These are phyloP conservation scores for Cystobasidium sp. DNA, from an alignment of 1,284 basidiomycete species.

Conservation along the genomic window DNA sequence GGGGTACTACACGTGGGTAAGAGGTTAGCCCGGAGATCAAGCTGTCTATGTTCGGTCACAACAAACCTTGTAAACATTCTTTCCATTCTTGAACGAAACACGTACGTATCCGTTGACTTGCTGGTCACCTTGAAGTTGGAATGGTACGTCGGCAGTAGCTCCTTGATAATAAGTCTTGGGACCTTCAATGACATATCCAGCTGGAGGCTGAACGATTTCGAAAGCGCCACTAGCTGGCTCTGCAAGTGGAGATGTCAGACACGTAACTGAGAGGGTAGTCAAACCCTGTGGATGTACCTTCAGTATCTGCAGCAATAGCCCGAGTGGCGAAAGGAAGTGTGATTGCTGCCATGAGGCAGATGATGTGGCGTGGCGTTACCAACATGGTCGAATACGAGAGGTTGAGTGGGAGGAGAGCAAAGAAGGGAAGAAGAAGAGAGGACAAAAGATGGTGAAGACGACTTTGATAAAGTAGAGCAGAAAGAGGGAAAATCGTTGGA, in stretches of 20 bases:
- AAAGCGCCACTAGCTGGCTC: neutral
- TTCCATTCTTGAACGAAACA: neutral
- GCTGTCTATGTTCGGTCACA: neutral
- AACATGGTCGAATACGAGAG: too few species aligned
- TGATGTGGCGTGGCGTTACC: too few species aligned
- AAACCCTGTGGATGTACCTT: too few species aligned
- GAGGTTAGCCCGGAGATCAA: neutral
- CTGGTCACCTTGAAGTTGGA: neutral
- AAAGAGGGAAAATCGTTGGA: too few species aligned
- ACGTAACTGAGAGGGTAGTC: too few species aligned
- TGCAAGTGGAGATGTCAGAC: neutral
- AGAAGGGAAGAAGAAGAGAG: too few species aligned
- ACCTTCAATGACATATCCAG: conserved; percentile 4
- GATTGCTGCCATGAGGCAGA: too few species aligned
- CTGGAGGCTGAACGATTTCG: conserved; percentile 13
- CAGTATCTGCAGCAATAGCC: too few species aligned
- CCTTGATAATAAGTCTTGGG: neutral
- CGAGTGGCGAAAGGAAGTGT: too few species aligned
- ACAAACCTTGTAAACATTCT: neutral
- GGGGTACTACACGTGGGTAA: neutral
- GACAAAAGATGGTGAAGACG: too few species aligned
- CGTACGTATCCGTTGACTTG: conserved; percentile 1
- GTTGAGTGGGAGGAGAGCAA: too few species aligned
- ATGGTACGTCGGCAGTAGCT: conserved; percentile 6
- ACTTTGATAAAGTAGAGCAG: too few species aligned